Conservation (phyloP, 1,284 basidiomycete species). For the Puccinia triticina region DNA sequence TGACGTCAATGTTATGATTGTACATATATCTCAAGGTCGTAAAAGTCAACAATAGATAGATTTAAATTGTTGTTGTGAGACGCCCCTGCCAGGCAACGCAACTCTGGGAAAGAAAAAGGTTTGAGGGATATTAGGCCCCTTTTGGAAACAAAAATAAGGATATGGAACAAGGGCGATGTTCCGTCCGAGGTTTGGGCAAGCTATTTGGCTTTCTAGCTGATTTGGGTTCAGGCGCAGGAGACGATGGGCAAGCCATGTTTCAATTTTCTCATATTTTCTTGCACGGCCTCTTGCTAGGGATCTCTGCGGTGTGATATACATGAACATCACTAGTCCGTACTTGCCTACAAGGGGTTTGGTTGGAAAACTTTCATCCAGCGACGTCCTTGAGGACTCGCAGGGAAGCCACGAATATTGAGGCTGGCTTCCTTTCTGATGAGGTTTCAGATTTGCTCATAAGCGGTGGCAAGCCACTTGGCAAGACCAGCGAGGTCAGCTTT, state of each 20-base stretch:
- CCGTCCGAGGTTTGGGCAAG: neutral
- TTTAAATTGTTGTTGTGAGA: neutral
- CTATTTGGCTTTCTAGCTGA: neutral
- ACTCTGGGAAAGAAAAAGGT: neutral
- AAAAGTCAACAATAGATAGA: neutral
- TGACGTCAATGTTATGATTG: neutral
- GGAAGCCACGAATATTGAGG: neutral
- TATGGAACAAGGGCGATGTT: neutral
- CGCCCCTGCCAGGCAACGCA: neutral
- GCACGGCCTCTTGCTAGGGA: neutral
- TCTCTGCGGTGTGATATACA: neutral
- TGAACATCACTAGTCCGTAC: neutral
- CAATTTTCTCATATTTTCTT: constrained; percentile 3
- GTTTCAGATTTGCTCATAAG: neutral
- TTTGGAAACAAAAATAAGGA: neutral
- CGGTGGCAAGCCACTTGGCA: neutral
- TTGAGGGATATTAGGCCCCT: neutral
- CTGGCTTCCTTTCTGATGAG: neutral
- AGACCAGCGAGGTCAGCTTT: neutral
- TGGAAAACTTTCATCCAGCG: too few species aligned
- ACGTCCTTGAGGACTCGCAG: too few species aligned
- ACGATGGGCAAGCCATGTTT: constrained; percentile 6
- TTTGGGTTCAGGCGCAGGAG: neutral
- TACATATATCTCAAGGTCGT: neutral
- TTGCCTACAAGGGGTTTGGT: neutral